These are phyloP conservation scores for Ceratobasidium sp. DNA, from an alignment of 1,284 basidiomycete genomes.

Conservation along the genomic window DNA sequence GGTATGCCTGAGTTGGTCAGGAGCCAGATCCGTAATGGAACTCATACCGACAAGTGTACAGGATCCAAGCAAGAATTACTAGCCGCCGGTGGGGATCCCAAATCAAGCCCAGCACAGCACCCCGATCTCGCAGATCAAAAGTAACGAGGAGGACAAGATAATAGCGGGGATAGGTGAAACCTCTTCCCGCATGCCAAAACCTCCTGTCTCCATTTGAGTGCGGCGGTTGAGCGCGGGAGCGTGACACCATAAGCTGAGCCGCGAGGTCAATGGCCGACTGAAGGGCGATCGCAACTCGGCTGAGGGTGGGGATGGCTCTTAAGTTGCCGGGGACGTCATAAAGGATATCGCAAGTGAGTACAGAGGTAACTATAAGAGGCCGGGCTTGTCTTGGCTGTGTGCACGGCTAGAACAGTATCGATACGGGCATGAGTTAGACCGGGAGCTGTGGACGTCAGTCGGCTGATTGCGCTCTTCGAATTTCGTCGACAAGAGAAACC, in stretches of 20 bases:
- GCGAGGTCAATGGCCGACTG: conserved; percentile 26
- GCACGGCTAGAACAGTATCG: background rate
- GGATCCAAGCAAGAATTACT: too few relatives aligned
- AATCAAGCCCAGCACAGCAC: conserved; percentile 1
- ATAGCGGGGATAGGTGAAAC: conserved; percentile 9
- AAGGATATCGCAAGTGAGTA: background rate
- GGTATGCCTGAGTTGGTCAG: conserved; percentile 18
- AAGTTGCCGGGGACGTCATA: conserved; percentile 22
- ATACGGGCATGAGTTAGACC: conserved; percentile 10
- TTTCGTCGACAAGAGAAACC: background rate
- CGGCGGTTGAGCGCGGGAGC: conserved; percentile 24
- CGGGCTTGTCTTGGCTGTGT: background rate
- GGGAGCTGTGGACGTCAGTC: conserved; percentile 17
- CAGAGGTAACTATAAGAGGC: background rate
- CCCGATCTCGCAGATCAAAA: conserved; percentile 4
- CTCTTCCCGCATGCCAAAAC: background rate
- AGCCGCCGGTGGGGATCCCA: background rate
- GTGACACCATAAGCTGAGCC: conserved; percentile 37
- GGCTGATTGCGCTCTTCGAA: conserved; percentile 2
- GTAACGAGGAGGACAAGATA: conserved; percentile 14
- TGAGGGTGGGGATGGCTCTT: conserved; percentile 1
- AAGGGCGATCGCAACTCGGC: conserved; percentile 39
- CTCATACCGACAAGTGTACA: background rate
- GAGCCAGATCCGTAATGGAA: conserved; percentile 16
- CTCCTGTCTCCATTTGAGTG: conserved; percentile 32